Evolutionary conservation across 1,139 yeast genomes (phyloP), one percentile per base, ranked within the genome.

Genomic region (Geotrichum restrictum): DNA sequence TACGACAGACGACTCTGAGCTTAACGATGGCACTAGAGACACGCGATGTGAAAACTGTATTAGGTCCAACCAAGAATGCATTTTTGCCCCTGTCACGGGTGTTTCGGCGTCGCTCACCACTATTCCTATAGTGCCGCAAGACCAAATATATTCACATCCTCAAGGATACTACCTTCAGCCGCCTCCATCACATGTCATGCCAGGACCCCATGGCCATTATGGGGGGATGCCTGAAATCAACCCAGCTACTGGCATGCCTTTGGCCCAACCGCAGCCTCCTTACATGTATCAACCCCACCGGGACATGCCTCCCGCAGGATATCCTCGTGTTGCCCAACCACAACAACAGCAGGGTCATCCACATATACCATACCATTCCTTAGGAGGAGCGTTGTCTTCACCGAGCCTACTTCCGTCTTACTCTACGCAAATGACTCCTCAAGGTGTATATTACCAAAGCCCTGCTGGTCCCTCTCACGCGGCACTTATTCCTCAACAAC

Each of bases 71-170:
- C 70, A 68, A 55, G 67, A 64, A 44, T 68, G 71, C 49, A 52
- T 68, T n/a, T 68, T 66, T 55, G 64, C 68, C 10, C 71, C 71
- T 1, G 71, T 67, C 27, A 62, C 66, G 45, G 64, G 69, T 3
- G 59, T 62, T 31, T 62, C 64, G 5, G 67, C 65, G n/a, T 57
- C 63, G 11, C 53, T 60, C 22, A 47, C 60, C 13, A 52, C 59
- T 3, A 54, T 57, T 22, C 60, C 62, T 10, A 54, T 50, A 18
- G 40, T 45, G 13, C 50, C 55, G 7, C 54, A 46, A 32, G 38
- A 34, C 24, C 44, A 40, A 11, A 10, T 36, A 5, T 33, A 37
- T 24, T 11, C 22, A n/a, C 18, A n/a, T 39, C 51, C 57, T 21
- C 53, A 49, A 37, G 50, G 45, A 10, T 44, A 38, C 27, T 49